Base-by-base conservation (phyloP, 306 rosid genomes). In the Acmispon strigosus region DNA sequence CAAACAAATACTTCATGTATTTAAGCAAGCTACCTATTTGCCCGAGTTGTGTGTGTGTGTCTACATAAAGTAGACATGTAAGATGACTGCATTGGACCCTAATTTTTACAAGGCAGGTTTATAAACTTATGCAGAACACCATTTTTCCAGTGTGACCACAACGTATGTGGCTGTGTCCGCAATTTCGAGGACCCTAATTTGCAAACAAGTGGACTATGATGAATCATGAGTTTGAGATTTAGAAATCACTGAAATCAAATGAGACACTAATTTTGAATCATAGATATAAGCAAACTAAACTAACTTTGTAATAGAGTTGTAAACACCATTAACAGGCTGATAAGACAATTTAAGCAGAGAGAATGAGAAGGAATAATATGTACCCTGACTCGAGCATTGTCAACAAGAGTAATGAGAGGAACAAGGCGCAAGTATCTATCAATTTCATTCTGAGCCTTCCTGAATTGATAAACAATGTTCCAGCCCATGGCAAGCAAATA, bases 401-500 rank as follows among this genome's bases (percentile, higher is more conserved):
- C 97, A 5, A 95, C 99, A 0, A 95, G 89, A 14, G 96, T 86
- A 78, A 95, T 95, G 57, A 95, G 88, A 62, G 97, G 99, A 49
- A 95, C 96, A 63, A 95, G 96, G 27, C 80, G 83, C 73, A 95
- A 76, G 76, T 89, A 91, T 82, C 96, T 81, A 73, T 95, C 99
- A 43, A 95, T 95, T 80, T 95, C 99, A 78, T 62, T 86, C 82
- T 95, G 99, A 17, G 97, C 99, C 86, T 86, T 87, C 44, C 99
- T 79, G 86, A 95, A 95, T 61, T 95, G 99, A 58, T 95, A 95
- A 34, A 95, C 97, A 43, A 95, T 86, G 85, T 89, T 95, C 99
- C 99, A 95, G 0, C 99, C 99, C 99, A 95, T 95, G 61, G 99
- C 99, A 10, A 95, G 86, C 80, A 95, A 32, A 76, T 91, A 95